Percentiles rank a stretch among this genome's conserved stretches.
Conservation (phyloP, 495 filamentous ascomycete species). For the Trypethelium eluteriae region DNA sequence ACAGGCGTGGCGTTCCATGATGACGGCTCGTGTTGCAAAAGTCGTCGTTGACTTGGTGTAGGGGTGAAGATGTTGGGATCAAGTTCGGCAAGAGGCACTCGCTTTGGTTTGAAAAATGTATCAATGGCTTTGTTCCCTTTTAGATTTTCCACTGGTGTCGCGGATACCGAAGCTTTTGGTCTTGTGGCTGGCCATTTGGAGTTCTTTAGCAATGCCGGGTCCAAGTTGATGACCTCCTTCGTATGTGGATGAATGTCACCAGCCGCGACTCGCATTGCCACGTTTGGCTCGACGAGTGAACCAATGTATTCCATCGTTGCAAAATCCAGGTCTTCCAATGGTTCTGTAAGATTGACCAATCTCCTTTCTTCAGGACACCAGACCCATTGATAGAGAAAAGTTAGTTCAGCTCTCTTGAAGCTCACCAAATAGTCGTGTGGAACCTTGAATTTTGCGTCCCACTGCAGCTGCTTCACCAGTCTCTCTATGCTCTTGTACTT, state of each 20-base stretch:
- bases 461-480: slow-evolving; percentile 70
- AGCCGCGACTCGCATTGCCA: slow-evolving; percentile 67
- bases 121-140: slow-evolving; percentile 63
- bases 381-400: slow-evolving; percentile 89
- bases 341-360: slow-evolving; percentile 64
- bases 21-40: slow-evolving; percentile 47
- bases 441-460: slow-evolving; percentile 75
- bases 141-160: slow-evolving; percentile 33
- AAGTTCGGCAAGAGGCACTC: slow-evolving; percentile 75
- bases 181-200: slow-evolving; percentile 37
- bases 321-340: slow-evolving; percentile 50
- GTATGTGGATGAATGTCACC: slow-evolving; percentile 88
- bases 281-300: slow-evolving; percentile 51
- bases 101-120: slow-evolving; percentile 67
- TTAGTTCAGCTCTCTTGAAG: slow-evolving; percentile 79
- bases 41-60: slow-evolving; percentile 57
- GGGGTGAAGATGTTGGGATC: slow-evolving; percentile 76
- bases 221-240: slow-evolving; percentile 57
- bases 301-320: slow-evolving; percentile 75
- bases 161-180: not conserved
- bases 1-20: slow-evolving; percentile 43
- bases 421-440: slow-evolving; percentile 67
- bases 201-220: slow-evolving; percentile 19
- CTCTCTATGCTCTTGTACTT: slow-evolving; percentile 82
- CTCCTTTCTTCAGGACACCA: slow-evolving; percentile 68